These are phyloP conservation scores for Chlamydomonas reinhardtii DNA, from an alignment of 163 green algal genomes.

Conservation along the genomic window DNA sequence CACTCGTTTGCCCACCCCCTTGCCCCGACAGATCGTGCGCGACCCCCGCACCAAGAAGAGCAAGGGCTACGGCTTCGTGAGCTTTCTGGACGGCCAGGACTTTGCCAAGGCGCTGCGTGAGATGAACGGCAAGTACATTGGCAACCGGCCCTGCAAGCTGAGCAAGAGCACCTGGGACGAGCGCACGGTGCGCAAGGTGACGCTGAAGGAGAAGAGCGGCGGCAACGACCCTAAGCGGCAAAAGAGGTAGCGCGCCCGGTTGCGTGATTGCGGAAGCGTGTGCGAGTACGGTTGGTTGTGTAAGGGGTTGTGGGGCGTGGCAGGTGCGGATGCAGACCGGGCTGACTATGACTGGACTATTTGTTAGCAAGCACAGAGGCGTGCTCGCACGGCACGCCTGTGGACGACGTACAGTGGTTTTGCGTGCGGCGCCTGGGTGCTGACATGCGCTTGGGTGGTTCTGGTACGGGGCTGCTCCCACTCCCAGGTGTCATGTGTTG, in stretches of 20 bases:
- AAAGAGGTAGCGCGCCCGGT: not conserved
- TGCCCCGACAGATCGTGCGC: conserved; percentile 76
- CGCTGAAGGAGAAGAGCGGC: not conserved
- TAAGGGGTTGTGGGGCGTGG: not conserved
- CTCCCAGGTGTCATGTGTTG: too few species aligned
- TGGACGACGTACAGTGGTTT: too few species aligned
- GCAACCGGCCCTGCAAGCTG: conserved; percentile 95
- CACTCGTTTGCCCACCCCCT: too few species aligned
- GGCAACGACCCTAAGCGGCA: conserved; percentile 44
- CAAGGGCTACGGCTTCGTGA: conserved; percentile 96
- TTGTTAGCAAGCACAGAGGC: too few species aligned
- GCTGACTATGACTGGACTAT: too few species aligned
- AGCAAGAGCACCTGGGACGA: conserved; percentile 89
- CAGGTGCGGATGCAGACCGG: too few species aligned
- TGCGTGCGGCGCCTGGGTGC: too few species aligned
- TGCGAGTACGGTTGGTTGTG: not conserved
- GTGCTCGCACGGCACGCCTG: too few species aligned
- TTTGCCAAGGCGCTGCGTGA: conserved; percentile 87
- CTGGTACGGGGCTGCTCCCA: too few species aligned
- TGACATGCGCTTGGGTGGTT: too few species aligned
- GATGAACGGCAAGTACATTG: conserved; percentile 96
- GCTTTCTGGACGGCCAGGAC: conserved; percentile 86
- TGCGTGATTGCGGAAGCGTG: not conserved
- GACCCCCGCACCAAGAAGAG: conserved; percentile 90
- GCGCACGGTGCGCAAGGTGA: conserved; percentile 56